These are phyloP conservation scores for Phlyctochytrium planicorne DNA, from an alignment of 192 early-diverging fungal genomes.

Conservation along the genomic window DNA sequence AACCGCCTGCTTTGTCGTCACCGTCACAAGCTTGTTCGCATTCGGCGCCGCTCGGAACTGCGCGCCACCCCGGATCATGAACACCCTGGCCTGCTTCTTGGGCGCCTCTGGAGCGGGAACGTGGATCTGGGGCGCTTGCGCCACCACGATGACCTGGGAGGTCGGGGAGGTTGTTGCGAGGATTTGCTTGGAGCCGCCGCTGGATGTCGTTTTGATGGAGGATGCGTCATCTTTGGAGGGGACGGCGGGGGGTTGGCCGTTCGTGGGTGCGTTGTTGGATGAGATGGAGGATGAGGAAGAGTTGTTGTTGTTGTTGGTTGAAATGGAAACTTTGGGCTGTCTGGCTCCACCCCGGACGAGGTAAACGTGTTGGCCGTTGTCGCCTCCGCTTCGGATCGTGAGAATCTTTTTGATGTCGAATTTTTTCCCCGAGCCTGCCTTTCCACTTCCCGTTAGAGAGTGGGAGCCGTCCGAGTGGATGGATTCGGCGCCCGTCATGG, in stretches of 20 bases:
- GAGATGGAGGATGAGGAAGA: neutral
- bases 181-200: neutral
- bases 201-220: neutral
- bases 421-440: neutral
- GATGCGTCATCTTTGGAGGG: too few species aligned
- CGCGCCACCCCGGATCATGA: neutral
- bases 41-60: neutral
- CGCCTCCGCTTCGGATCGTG: neutral
- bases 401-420: slow-evolving; percentile 1
- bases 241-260: neutral
- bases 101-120: neutral
- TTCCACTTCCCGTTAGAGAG: neutral
- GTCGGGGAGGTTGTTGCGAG: neutral
- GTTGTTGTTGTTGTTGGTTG: neutral
- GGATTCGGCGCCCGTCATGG: neutral
- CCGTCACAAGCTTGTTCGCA: neutral
- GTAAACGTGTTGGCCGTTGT: neutral
- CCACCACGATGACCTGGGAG: neutral
- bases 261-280: neutral
- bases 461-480: neutral
- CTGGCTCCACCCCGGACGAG: neutral
- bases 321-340: neutral
- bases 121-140: neutral
- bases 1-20: neutral
- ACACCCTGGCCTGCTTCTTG: slow-evolving; percentile 1